A percentile compares a stretch with the other conserved stretches of the same genome.
These are phyloP conservation scores for Solanum sejunctum DNA, from an alignment of 257 asterid genomes.

Conservation along the genomic window DNA sequence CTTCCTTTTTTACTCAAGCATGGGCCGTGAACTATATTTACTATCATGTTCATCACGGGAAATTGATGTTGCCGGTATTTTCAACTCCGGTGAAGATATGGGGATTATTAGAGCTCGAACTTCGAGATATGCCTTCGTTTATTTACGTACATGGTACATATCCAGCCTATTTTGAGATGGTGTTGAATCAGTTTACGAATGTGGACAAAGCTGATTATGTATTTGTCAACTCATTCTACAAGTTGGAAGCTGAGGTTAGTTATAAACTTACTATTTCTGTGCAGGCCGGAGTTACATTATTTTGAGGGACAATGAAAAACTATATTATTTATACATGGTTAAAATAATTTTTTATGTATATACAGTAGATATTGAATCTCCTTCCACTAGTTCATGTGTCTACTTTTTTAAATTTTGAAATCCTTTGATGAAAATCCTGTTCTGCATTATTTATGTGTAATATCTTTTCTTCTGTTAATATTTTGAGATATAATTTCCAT, in stretches of 20 bases:
- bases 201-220: conserved; percentile 62
- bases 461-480: too few relatives aligned
- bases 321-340: too few relatives aligned
- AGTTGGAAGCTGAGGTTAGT: conserved; percentile 48
- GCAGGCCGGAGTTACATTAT: too few relatives aligned
- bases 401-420: too few relatives aligned
- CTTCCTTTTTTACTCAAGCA: conserved; percentile 65
- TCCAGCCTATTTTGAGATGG: conserved; percentile 53
- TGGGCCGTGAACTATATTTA: conserved; percentile 58
- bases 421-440: too few relatives aligned
- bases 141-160: conserved; percentile 43
- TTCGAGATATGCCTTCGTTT: conserved; percentile 56
- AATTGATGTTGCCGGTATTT: conserved; percentile 30
- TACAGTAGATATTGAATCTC: too few relatives aligned
- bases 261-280: not conserved
- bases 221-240: conserved; percentile 53
- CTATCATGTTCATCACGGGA: conserved; percentile 35
- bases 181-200: conserved; percentile 39
- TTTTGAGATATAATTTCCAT: too few relatives aligned
- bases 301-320: too few relatives aligned
- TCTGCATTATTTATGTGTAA: too few relatives aligned
- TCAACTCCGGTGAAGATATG: conserved; percentile 38
- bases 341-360: too few relatives aligned
- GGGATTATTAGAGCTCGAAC: conserved; percentile 45
- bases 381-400: too few relatives aligned